These are phyloP conservation scores for Trichosanthes cucumerina DNA, from an alignment of 306 rosid species.

Conservation along the genomic window DNA sequence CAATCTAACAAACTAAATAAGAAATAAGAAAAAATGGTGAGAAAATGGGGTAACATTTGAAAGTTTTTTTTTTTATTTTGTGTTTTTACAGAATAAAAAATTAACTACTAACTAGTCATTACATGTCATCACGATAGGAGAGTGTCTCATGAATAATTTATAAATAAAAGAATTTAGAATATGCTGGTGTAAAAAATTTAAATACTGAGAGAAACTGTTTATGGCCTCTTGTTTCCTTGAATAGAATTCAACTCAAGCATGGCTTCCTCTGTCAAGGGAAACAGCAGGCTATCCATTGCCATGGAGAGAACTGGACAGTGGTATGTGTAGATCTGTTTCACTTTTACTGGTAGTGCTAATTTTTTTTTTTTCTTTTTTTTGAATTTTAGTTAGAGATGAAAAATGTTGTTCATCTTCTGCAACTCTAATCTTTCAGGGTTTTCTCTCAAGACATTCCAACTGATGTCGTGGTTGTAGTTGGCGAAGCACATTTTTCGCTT, in stretches of 20 bases:
- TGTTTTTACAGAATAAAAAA: too few relatives aligned
- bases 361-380: too few relatives aligned
- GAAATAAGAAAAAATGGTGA: too few relatives aligned
- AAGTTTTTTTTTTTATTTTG: too few relatives aligned
- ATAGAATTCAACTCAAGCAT: conserved; percentile 10
- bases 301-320: conserved; percentile 95
- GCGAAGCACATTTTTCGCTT: conserved; percentile 62
- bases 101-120: too few relatives aligned
- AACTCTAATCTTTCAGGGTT: conserved; percentile 35
- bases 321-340: conserved; percentile 18
- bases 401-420: not conserved
- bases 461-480: conserved; percentile 55
- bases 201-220: not conserved
- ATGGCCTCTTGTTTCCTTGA: not conserved
- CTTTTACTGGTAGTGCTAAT: not conserved
- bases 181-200: not conserved
- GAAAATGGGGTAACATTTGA: too few relatives aligned
- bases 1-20: too few relatives aligned
- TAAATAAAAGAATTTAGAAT: too few relatives aligned
- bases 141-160: too few relatives aligned
- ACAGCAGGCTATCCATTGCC: conserved; percentile 47
- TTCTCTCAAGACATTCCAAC: conserved; percentile 70
- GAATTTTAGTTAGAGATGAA: not conserved
- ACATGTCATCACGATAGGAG: too few relatives aligned
- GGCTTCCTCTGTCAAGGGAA: conserved; percentile 30